Evolutionary conservation across 495 filamentous ascomycete species (phyloP).

Genomic region (Penicillium manginii): DNA sequence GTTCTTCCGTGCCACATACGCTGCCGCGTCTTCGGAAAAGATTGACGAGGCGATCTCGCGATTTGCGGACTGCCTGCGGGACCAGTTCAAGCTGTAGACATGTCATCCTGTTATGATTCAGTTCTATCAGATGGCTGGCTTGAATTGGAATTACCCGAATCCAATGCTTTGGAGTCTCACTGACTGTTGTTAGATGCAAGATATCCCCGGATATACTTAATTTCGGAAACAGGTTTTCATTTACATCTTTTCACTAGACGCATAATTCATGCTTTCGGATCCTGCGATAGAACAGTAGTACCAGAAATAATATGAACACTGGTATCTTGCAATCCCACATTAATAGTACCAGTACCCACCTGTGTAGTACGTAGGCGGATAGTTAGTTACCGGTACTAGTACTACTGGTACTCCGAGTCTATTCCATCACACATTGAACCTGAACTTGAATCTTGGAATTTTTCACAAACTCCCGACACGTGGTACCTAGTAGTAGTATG

Average conservation of each 20-base stretch:
- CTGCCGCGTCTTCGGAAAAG: conserved; percentile 72
- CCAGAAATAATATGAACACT: too few relatives aligned
- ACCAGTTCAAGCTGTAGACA: conserved; percentile 57
- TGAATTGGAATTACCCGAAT: background rate
- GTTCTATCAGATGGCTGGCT: background rate
- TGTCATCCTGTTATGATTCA: background rate
- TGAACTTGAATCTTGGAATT: too few relatives aligned
- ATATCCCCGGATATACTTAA: background rate
- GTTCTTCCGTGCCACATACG: conserved; percentile 91
- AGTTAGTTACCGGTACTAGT: too few relatives aligned
- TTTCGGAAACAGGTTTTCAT: background rate
- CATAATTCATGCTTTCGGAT: background rate
- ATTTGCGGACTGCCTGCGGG: conserved; percentile 70
- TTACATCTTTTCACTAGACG: too few relatives aligned
- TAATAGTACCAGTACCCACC: too few relatives aligned
- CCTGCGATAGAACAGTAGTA: background rate
- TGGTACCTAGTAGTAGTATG: too few relatives aligned
- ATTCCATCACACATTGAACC: too few relatives aligned
- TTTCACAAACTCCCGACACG: too few relatives aligned
- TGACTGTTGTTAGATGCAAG: background rate
- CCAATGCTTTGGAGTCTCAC: background rate
- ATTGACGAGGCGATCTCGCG: conserved; percentile 79
- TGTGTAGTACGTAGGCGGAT: too few relatives aligned
- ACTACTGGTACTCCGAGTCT: too few relatives aligned
- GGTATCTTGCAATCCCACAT: too few relatives aligned